phyloP scores from a whole-genome alignment of 2,329 filamentous ascomycete genomes.

The Clonostachys byssicola region DNA sequence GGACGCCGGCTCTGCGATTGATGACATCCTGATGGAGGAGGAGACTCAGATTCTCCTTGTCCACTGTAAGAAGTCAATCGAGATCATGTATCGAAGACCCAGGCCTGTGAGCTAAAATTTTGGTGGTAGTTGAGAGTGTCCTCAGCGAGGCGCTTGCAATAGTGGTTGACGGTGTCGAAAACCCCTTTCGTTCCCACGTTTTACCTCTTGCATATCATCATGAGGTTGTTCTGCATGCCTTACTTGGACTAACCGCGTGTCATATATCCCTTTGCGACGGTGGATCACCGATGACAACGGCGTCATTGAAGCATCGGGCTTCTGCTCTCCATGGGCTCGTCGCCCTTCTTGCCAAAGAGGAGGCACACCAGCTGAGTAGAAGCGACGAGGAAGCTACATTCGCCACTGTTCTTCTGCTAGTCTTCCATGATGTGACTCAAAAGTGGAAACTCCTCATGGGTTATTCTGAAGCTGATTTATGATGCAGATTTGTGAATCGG shows the following conservation, averaged over 20 bases:
- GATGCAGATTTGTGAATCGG: constrained; percentile 15
- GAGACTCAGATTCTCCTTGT: too few species aligned
- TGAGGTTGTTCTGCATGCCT: constrained; percentile 15
- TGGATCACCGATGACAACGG: constrained; percentile 4
- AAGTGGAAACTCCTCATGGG: too few species aligned
- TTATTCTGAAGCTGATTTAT: not conserved
- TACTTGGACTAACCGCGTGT: constrained; percentile 16
- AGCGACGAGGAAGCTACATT: constrained; percentile 15
- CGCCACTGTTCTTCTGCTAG: constrained; percentile 14
- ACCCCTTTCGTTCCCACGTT: constrained; percentile 13
- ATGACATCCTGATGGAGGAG: too few species aligned
- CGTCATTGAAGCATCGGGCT: constrained; percentile 12
- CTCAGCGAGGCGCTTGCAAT: too few species aligned
- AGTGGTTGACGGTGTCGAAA: constrained; percentile 6
- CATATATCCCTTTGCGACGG: constrained; percentile 10
- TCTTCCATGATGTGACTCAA: constrained; percentile 15
- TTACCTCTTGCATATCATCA: constrained; percentile 15
- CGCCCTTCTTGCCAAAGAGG: constrained; percentile 9
- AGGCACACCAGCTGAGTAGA: constrained; percentile 1
- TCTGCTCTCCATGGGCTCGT: constrained; percentile 13
- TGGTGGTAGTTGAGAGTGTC: too few species aligned
- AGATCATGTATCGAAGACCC: too few species aligned
- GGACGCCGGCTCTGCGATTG: too few species aligned
- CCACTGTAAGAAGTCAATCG: too few species aligned
- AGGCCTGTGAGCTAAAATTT: too few species aligned